Percentiles rank a stretch among this genome's conserved stretches.
Evolutionary conservation across 257 asterid genomes (phyloP).

Genomic region (Plantago elongata): DNA sequence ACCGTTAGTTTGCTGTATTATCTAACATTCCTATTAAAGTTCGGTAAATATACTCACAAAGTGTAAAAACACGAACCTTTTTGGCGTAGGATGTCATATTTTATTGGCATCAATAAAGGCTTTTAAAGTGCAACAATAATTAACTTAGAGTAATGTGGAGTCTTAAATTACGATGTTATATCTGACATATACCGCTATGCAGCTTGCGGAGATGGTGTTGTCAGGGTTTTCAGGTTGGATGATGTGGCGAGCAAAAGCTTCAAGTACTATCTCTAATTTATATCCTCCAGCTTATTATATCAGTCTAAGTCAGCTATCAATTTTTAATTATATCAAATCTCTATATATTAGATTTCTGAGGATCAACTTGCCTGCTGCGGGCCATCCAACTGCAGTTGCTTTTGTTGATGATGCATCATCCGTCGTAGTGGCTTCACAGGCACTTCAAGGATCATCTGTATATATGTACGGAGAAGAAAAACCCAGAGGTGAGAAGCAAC

Average conservation of each 20-base stretch:
- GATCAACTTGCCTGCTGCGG: conserved; percentile 83
- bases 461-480: conserved; percentile 90
- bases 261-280: conserved; percentile 54
- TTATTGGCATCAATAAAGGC: too few relatives aligned
- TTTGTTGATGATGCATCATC: conserved; percentile 77
- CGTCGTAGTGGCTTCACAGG: conserved; percentile 70
- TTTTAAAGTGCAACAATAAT: neutral
- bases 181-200: conserved; percentile 13
- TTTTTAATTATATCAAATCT: conserved; percentile 5
- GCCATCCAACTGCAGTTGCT: conserved; percentile 79
- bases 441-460: conserved; percentile 74
- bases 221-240: conserved; percentile 91
- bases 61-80: too few relatives aligned
- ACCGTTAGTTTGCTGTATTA: too few relatives aligned
- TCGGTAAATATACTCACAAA: too few relatives aligned
- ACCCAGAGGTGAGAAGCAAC: conserved; percentile 56
- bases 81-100: too few relatives aligned
- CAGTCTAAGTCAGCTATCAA: conserved; percentile 12
- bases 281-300: conserved; percentile 10
- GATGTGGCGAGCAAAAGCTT: conserved; percentile 93
- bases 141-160: too few relatives aligned
- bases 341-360: conserved; percentile 65
- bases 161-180: too few relatives aligned
- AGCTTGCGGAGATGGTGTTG: conserved; percentile 90
- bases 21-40: too few relatives aligned